Conservation (phyloP, 73 alveolate genomes). For the Effrenium voratum region DNA sequence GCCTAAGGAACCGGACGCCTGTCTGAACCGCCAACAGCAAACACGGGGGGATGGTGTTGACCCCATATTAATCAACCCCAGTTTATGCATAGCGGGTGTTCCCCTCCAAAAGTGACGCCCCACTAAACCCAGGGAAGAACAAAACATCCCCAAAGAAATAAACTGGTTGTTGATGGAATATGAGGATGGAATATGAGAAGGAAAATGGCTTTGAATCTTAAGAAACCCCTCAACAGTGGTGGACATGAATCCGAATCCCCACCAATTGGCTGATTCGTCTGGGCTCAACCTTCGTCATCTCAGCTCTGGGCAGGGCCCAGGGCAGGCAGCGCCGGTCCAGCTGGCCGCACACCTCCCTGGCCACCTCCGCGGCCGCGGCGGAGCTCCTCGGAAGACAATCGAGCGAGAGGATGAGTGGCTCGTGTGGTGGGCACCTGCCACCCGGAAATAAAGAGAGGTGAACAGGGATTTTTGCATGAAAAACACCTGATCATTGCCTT, state of each 20-base stretch:
- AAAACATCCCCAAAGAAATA: not conserved
- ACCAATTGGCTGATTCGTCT: not conserved
- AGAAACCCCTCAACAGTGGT: not conserved
- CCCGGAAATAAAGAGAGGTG: too few relatives aligned
- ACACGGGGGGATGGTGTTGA: too few relatives aligned
- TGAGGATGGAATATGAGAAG: not conserved
- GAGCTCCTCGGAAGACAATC: too few relatives aligned
- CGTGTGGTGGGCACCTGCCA: too few relatives aligned
- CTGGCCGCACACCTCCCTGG: conserved; percentile 9
- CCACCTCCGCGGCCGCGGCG: conserved; percentile 13
- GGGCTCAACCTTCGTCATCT: not conserved
- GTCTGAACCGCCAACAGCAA: too few relatives aligned
- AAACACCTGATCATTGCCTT: too few relatives aligned
- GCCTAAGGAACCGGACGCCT: too few relatives aligned
- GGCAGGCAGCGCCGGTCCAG: conserved; percentile 66
- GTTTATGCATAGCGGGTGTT: too few relatives aligned
- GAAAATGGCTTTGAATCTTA: not conserved
- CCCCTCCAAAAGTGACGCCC: too few relatives aligned
- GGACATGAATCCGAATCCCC: not conserved
- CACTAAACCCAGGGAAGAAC: not conserved
- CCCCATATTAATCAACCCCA: too few relatives aligned
- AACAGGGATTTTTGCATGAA: too few relatives aligned
- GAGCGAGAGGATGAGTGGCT: too few relatives aligned
- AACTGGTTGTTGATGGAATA: not conserved
- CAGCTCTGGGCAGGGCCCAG: conserved; percentile 57